Base-by-base conservation (phyloP, 2,329 filamentous ascomycete genomes). In the Aspergillus sp. region DNA sequence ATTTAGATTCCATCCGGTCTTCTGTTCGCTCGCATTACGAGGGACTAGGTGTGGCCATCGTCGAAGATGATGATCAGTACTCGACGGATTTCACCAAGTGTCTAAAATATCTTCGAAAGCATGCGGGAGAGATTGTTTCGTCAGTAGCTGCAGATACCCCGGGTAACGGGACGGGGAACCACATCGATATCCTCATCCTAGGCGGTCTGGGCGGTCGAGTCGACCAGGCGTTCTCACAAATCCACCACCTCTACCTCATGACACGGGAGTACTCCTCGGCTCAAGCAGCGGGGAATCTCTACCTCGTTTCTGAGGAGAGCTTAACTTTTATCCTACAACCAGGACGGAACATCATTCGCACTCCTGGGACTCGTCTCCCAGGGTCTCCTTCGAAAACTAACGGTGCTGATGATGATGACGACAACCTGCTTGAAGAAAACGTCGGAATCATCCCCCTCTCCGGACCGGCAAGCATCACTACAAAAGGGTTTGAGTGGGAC, bases 41-140 rank as follows among this genome's bases (percentile, higher is more conserved):
- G 32, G 69, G 73, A 26, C 73, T 76, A 44, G 65, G 73, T 29
- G 77, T 88, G 2, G 61, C 74, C 8, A 74, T 97, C 45, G 75
- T 88, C 53, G 72, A 81, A 56, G 82, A 91, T 52, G 64, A 74
- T n/a, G 87, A 94, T 62, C 88, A 97, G 66, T 80, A 94, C 57
- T 85, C 83, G 19, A 95, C 93, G 29, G 93, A 98, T 66, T 95
- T 97, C 57, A 83, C 79, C 57, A 98, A 98, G 72, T 87, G 82
- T 57, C 78, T 85, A 55, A 74, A 67, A 54, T 83, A 77, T 67
- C 76, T 82, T 52, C 77, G 76, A 42, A 56, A 43, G 4, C 60
- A 64, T 43, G 56, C 52, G 4, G 43, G 46, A 29, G 55, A 59
- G 7, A 63, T 66, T 34, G 49, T 62, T 33, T 30, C 52, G 38